Base-by-base conservation (phyloP, 495 filamentous ascomycete genomes). In the Aspergillus mulundensis region DNA sequence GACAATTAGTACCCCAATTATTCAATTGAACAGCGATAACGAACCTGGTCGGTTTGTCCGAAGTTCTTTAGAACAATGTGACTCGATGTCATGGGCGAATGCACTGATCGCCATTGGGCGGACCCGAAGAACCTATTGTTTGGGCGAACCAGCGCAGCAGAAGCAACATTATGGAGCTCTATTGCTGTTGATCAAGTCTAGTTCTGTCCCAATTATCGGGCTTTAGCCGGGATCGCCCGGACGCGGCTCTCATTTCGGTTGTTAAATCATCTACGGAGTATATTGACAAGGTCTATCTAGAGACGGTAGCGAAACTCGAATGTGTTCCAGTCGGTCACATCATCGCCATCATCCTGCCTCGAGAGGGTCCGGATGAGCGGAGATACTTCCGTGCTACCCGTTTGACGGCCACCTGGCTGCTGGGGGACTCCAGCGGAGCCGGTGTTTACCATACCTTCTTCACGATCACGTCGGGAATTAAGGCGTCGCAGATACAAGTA, bases 261-360 rank as follows among this genome's bases (percentile, higher is more conserved):
- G 34, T 40, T 50, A 11, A 43, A 19, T 18, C 12, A 18, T 14
- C n/a, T n/a, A n/a, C n/a, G n/a, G n/a, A n/a, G 15, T 30, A 15
- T 20, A 24, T 7, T 48, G 7, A 14, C 21, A 48, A 16, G 16
- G 15, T 38, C 39, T 53, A 16, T 54, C 30, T 46, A 47, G 14
- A 61, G 21, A 34, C 78, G 72, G 63, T 82, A 81, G 45, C 78
- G 68, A 55, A 82, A 83, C 1, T 78, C 79, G 2, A 69, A 60
- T 4, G 73, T 81, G 24, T 80, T 76, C 76, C 77, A 79, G 47
- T 81, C 80, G 12, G 77, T 78, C 15, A 75, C 61, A 66, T 81
- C 80, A 19, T 81, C 75, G 61, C 77, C 77, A 53, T 77, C 76
- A 34, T 72, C 65, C 15, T 67, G 60, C 15, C 63, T 58, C 21